A percentile compares a stretch with the other conserved stretches of the same genome.
Evolutionary conservation across 495 filamentous ascomycete genomes (phyloP).

Genomic region (Penicillium pulvis): DNA sequence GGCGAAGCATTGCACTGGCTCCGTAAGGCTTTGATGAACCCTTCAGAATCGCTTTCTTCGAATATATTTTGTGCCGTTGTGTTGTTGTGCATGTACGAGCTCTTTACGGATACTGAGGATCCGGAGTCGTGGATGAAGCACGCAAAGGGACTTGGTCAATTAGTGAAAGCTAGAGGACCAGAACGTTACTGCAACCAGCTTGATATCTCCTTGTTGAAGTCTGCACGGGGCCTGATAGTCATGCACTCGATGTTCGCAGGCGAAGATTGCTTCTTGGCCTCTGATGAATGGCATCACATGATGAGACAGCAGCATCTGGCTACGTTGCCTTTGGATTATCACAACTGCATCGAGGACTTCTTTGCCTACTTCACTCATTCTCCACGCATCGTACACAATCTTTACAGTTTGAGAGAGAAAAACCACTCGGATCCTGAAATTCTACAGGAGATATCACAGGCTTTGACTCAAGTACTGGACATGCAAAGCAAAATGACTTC

Average conservation of each 20-base stretch:
- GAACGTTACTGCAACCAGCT: constrained; percentile 30
- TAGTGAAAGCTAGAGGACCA: constrained; percentile 30
- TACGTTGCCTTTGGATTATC: constrained; percentile 15
- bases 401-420: constrained; percentile 27
- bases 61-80: constrained; percentile 38
- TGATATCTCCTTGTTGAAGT: constrained; percentile 32
- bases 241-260: constrained; percentile 42
- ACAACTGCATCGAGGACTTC: constrained; percentile 30
- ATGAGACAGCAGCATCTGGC: constrained; percentile 30
- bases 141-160: constrained; percentile 35
- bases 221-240: constrained; percentile 37
- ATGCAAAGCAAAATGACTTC: constrained; percentile 24
- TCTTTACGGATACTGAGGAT: constrained; percentile 36
- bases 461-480: constrained; percentile 24
- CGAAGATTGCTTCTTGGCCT: constrained; percentile 33
- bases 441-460: constrained; percentile 18
- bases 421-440: constrained; percentile 16
- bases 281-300: constrained; percentile 33
- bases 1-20: constrained; percentile 32
- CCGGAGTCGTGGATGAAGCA: constrained; percentile 42
- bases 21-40: constrained; percentile 24
- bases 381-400: constrained; percentile 34
- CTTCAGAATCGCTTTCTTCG: constrained; percentile 30
- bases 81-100: constrained; percentile 40
- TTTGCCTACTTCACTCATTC: constrained; percentile 35